Evolutionary conservation across 176 grass and related monocot genomes (phyloP), one percentile per base, ranked within the genome.

Genomic region (Calamus simplicifolius): DNA sequence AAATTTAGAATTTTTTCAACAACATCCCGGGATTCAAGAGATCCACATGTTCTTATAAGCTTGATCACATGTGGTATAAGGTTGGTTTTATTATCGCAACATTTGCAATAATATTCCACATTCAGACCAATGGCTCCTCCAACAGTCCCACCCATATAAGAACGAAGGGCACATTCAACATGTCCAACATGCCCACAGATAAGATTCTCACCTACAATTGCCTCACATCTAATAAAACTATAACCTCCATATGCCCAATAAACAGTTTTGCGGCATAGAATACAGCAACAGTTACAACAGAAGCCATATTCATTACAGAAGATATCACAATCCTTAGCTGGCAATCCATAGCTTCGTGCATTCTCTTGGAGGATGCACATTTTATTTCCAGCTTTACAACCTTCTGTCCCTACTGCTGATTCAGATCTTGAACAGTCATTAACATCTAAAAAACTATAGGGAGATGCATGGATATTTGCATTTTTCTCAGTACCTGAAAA

Each of bases 111-210:
- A 78, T 98, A 98, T 67, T 98, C 84, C 7, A 87, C 75, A 78
- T 98, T 79, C 62, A 98, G 68, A 54, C 58, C 81, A 28, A 98
- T 81, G 27, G 23, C 64, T 75, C 87, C 93, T 50, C 93, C 93
- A 73, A 98, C 88, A 53, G 87, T 88, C 63, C 93, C 93, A 76
- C 87, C 87, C 93, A 98, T 82, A 56, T 70, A 92, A 80, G 61
- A 80, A 18, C 66, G 63, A 73, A 88, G 93, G 69, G 93, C 93
- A 77, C 93, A 97, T 26, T 88, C 74, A 82, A 88, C 57, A 63
- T 91, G 93, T 23, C 78, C 87, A 69, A 76, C 63, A 76, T 98
- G 93, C 23, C 93, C 87, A 78, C 93, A 92, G 49, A 89, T 81
- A 52, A 79, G 70, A 16, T 68, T 79, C 48, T 84, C 79, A 68